These are phyloP conservation scores for Pythium insidiosum DNA, from an alignment of 352 stramenopile genomes.

Conservation along the genomic window DNA sequence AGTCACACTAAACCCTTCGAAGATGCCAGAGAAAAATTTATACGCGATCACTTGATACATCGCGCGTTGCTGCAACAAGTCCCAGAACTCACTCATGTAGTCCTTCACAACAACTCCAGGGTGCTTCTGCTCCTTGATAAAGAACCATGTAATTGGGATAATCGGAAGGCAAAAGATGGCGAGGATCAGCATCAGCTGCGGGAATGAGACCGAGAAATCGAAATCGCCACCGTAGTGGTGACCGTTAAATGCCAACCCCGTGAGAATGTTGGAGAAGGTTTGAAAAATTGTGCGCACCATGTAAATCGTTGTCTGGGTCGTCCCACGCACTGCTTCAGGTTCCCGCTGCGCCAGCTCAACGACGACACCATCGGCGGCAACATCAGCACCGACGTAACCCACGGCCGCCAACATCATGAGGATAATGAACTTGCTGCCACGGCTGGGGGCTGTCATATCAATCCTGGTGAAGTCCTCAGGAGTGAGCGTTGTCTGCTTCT, in stretches of 20 bases:
- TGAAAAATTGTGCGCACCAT: too few species aligned
- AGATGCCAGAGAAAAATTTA: too few species aligned
- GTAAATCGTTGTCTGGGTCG: too few species aligned
- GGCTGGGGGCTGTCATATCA: constrained; percentile 13
- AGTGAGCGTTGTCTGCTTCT: constrained; percentile 5
- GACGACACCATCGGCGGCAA: constrained; percentile 41
- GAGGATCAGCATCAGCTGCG: too few species aligned
- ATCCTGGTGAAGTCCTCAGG: constrained; percentile 16
- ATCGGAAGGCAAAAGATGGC: constrained; percentile 32
- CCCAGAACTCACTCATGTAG: constrained; percentile 17
- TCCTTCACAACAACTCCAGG: constrained; percentile 14
- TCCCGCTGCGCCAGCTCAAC: constrained; percentile 50
- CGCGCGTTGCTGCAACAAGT: too few species aligned
- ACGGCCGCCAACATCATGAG: constrained; percentile 38
- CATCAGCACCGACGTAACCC: constrained; percentile 39
- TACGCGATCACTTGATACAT: too few species aligned
- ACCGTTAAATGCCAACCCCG: constrained; percentile 42
- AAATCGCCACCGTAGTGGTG: too few species aligned
- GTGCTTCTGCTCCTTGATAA: constrained; percentile 42
- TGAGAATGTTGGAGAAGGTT: too few species aligned
- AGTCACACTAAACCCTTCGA: constrained; percentile 5
- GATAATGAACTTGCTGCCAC: too few species aligned
- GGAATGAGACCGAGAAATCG: constrained; percentile 39
- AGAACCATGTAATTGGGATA: constrained; percentile 34
- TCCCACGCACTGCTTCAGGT: too few species aligned